Percentiles rank a stretch among this genome's conserved stretches.
These are phyloP conservation scores for Trypanosoma boissoni DNA, from an alignment of 208 protist species.

Conservation along the genomic window DNA sequence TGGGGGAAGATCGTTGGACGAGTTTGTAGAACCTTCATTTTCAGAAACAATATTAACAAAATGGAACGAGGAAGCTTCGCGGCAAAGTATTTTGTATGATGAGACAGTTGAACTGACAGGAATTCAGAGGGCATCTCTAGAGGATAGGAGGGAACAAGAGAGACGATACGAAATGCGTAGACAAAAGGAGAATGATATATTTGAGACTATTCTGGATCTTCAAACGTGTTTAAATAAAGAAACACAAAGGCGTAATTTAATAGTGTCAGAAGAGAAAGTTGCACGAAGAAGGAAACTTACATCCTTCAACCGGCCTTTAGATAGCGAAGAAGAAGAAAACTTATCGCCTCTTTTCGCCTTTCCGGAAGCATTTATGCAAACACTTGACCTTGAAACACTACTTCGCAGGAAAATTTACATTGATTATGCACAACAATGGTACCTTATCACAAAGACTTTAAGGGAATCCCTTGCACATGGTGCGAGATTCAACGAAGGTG, in stretches of 20 bases:
- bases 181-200: conserved; percentile 9
- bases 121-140: conserved; percentile 1
- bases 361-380: too few species aligned
- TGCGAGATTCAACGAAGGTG: too few species aligned
- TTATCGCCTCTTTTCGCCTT: not conserved
- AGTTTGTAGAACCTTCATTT: not conserved
- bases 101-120: conserved; percentile 3
- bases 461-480: not conserved
- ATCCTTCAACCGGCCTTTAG: not conserved
- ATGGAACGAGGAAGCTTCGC: not conserved
- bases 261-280: conserved; percentile 20
- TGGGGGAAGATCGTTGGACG: not conserved
- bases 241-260: conserved; percentile 26
- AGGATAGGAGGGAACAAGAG: not conserved
- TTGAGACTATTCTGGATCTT: conserved; percentile 18
- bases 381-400: too few species aligned
- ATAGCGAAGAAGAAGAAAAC: not conserved
- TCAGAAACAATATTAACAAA: not conserved
- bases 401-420: too few species aligned
- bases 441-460: not conserved
- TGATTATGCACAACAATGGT: not conserved
- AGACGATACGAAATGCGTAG: not conserved
- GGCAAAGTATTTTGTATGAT: not conserved
- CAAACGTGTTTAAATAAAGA: conserved; percentile 28
- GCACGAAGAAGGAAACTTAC: not conserved